Conservation (phyloP, 2,329 filamentous ascomycete species). For the Penicillium rolfsii region DNA sequence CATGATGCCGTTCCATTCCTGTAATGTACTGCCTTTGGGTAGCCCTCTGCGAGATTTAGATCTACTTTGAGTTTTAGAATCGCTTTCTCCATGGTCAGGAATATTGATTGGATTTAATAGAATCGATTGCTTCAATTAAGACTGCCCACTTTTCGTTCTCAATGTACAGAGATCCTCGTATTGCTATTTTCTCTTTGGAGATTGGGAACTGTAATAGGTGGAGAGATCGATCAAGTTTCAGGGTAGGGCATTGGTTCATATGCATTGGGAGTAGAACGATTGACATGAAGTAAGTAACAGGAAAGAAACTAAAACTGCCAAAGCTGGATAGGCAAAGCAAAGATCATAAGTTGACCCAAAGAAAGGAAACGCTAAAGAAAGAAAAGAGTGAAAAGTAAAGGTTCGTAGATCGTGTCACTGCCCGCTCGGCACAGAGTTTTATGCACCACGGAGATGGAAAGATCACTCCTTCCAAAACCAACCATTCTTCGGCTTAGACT, state of each 20-base stretch:
- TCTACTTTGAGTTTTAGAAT: neutral
- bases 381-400: neutral
- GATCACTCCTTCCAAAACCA: conserved; percentile 46
- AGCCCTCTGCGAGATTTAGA: neutral
- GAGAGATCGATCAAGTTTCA: neutral
- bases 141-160: too few species aligned
- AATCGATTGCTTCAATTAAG: too few species aligned
- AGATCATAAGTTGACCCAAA: neutral
- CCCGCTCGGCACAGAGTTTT: conserved; percentile 7
- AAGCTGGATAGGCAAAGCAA: neutral
- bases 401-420: conserved; percentile 10
- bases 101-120: neutral
- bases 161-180: neutral
- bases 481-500: conserved; percentile 27
- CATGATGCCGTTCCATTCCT: too few species aligned
- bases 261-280: neutral
- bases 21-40: neutral
- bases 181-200: neutral
- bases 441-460: neutral
- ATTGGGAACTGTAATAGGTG: neutral
- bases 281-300: neutral
- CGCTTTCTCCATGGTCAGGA: neutral
- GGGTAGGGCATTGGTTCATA: neutral
- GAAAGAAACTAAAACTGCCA: neutral
- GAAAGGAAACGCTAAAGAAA: conserved; percentile 2